Base-by-base conservation (phyloP, 306 rosid genomes). In the Cotoneaster glaucophyllus region DNA sequence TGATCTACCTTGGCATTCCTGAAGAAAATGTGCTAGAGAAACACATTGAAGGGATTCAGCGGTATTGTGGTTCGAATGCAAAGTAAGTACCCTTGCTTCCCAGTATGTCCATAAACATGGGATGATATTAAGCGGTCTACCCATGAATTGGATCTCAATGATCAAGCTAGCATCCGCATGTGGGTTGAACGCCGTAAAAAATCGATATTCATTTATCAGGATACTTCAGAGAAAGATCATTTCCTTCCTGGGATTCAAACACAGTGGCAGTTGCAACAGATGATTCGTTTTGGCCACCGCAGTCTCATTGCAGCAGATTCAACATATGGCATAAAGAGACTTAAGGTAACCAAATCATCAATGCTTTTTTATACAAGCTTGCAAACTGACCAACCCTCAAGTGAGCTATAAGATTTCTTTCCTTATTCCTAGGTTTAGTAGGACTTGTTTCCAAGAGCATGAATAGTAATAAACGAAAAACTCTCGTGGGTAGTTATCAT, bases 221-320 rank as follows among this genome's bases (percentile, higher is more conserved):
- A 92, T 74, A 67, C 97, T 67, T 89, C 97, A 43, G 96, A 92
- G 74, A 86, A 89, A 53, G 93, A 88, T 82, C 79, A 93, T 64
- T 95, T 95, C 83, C 84, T 95, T 87, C 81, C 90, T 81, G 98
- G 98, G 44, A 87, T 95, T 84, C 98, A 95, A 82, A 92, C 97
- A n/a, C 97, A 92, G 76, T 95, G 98, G 98, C 98, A 95, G 82
- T 82, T 92, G 72, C 97, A 95, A 65, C 97, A 95, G 77, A 90
- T 95, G 97, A 82, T 92, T 66, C 93, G 97, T 37, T 95, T 95
- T 84, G 96, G 98, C 77, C 97, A 95, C 79, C 86, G 84, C 41
- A 89, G 87, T 84, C 88, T 92, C 69, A 84, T 95, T 77, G 98
- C 97, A 45, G 84, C 84, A 37, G 98, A 92, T 85, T 92, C 97